These are phyloP conservation scores for Hibiscus trionum DNA, from an alignment of 345 rosid species.

Conservation along the genomic window DNA sequence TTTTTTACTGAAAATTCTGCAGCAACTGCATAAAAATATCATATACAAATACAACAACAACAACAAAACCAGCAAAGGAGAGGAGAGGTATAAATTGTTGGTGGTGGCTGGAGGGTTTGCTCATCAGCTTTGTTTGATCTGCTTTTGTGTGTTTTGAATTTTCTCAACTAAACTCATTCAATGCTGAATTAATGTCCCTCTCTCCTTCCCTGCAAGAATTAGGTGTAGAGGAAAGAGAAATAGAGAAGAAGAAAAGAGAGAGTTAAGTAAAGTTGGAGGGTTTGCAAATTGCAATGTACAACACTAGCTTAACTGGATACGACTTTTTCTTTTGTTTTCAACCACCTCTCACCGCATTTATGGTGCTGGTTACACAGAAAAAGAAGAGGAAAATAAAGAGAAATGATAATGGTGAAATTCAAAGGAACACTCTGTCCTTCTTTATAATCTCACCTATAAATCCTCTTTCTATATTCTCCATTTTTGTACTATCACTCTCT, in stretches of 20 bases:
- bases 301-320: too few relatives aligned
- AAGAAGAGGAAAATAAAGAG: too few relatives aligned
- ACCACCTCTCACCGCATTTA: slow-evolving; percentile 26
- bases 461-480: slow-evolving; percentile 25
- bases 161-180: slow-evolving; percentile 59
- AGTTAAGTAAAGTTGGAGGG: too few relatives aligned
- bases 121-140: slow-evolving; percentile 25
- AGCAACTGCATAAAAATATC: too few relatives aligned
- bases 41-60: too few relatives aligned
- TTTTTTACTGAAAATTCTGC: too few relatives aligned
- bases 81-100: slow-evolving; percentile 15
- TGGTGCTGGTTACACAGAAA: slow-evolving; percentile 14
- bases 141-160: not conserved
- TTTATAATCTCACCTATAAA: slow-evolving; percentile 38
- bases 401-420: not conserved
- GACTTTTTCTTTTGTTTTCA: too few relatives aligned
- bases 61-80: too few relatives aligned
- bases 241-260: too few relatives aligned
- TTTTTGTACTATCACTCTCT: slow-evolving; percentile 14
- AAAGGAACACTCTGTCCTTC: slow-evolving; percentile 53
- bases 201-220: slow-evolving; percentile 42
- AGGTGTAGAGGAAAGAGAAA: slow-evolving; percentile 23
- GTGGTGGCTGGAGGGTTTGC: slow-evolving; percentile 36
- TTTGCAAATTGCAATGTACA: too few relatives aligned
- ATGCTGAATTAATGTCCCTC: slow-evolving; percentile 37